Evolutionary conservation across 169 alveolate species (phyloP).

Genomic region (Cryptosporidium tyzzeri): DNA sequence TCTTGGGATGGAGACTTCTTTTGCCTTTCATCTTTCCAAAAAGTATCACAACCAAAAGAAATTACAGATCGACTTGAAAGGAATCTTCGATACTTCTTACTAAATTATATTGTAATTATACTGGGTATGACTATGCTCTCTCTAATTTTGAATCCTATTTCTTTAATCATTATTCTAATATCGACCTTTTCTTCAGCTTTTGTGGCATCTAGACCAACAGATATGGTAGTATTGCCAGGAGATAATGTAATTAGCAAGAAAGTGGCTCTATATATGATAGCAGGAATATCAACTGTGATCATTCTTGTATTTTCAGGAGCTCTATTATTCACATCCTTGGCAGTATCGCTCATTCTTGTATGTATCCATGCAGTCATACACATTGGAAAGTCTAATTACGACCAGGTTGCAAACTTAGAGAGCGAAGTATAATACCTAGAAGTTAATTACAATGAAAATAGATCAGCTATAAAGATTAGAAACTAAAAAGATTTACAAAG

Average conservation of each 20-base stretch:
- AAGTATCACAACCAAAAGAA: constrained; percentile 68
- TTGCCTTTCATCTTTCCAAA: constrained; percentile 60
- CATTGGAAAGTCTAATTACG: constrained; percentile 53
- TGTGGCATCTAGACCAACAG: constrained; percentile 65
- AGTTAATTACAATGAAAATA: not conserved
- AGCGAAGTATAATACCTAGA: constrained; percentile 27
- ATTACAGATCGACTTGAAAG: constrained; percentile 63
- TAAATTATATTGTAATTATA: constrained; percentile 52
- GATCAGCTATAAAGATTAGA: not conserved
- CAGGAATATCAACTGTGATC: constrained; percentile 26
- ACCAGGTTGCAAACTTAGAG: constrained; percentile 64
- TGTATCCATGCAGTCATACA: constrained; percentile 66
- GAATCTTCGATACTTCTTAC: constrained; percentile 56
- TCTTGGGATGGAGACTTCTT: constrained; percentile 73
- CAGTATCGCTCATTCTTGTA: constrained; percentile 39
- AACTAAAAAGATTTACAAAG: not conserved
- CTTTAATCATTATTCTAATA: constrained; percentile 38
- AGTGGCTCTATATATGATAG: constrained; percentile 34
- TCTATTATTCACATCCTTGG: constrained; percentile 37
- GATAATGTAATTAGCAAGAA: constrained; percentile 46
- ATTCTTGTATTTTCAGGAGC: constrained; percentile 62
- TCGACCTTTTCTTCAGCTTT: constrained; percentile 54
- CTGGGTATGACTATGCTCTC: constrained; percentile 63
- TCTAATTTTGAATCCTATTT: constrained; percentile 53
- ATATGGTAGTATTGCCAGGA: constrained; percentile 43